Base-by-base conservation (phyloP, 257 asterid genomes). In the Jasminum sambac region DNA sequence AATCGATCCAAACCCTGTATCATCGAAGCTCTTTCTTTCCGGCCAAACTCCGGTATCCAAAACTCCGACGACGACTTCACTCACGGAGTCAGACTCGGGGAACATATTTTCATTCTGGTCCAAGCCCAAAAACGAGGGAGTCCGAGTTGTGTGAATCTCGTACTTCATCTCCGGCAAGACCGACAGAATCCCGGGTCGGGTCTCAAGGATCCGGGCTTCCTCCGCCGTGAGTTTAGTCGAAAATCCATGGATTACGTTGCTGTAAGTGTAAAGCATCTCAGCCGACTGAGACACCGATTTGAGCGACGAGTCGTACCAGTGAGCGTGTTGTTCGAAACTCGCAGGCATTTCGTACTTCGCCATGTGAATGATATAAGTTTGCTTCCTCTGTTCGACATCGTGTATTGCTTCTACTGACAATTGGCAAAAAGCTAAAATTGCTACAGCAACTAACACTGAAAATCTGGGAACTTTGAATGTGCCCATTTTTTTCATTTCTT, bases 1-100 rank as follows among this genome's bases (percentile, higher is more conserved):
- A 0, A 91, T 58, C 1, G 96, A 81, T 6, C 90, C 90, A 61
- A 91, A 61, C 0, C 96, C 99, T 46, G 77, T 68, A 34, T 91
- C 99, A 9, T 81, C 90, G 57, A 70, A 91, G 55, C 99, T 91
- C 81, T 85, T 90, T 78, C 95, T 87, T 62, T 91, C 99, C 10
- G 99, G 99, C 98, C 99, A 95, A 5, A 79, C 91, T 0, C 99
- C 99, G 10, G 96, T 91, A 67, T 95, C 99, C 7, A 95, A 63
- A 48, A 91, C 95, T 0, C 90, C 98, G 26, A 95, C 77, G 5
- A 88, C n/a, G 1, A 95, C 90, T 0, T 95, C 95, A 43, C 92
- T 75, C 23, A 42, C 79, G 0, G 90, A 52, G 5, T 73, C 79
- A 0, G 96, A 88, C 26, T 74, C 84, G 0, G 96, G 98, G 60